Evolutionary conservation across 257 asterid species (phyloP), one percentile per base, ranked within the genome.

Genomic region (Solanum appendiculatum): DNA sequence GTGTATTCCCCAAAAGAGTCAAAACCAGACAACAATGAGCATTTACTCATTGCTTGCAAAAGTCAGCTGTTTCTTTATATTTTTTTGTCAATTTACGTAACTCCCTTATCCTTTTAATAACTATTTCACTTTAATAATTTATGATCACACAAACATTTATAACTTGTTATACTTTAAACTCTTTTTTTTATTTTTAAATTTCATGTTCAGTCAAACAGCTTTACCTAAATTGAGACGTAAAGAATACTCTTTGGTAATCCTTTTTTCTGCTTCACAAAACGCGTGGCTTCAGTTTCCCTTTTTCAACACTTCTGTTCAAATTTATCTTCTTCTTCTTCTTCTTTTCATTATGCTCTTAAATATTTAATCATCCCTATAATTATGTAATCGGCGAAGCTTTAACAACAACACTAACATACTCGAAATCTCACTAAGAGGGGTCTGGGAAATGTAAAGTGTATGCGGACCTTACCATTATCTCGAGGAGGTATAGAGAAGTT

Each of bases 21-120:
- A 93, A 94, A 90, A 85, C 66, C 81, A 87, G 93, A 73, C 95
- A 94, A 92, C 96, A 90, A 89, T 86, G 83, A 87, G 93, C 96
- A 93, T 91, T 94, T 91, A 94, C 93, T 93, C 95, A 7, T 74
- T 91, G 91, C 75, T 92, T 91, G 87, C 90, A 88, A 93, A 91
- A 94, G 85, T n/a, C 84, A 72, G 90, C 92, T 92, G 89, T 89
- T 90, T 91, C 81, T 37, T 83, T 83, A 60, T 51, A 51, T n/a
- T n/a, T n/a, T n/a, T n/a, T n/a, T n/a, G 18, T 34, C 8, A 9
- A 8, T 33, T 69, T 69, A 69, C 25, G 14, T 33, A 15, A 66
- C 9, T 1, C 23, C 3, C 23, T 29, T 14, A 12, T 66, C 73
- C 9, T 27, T 66, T 27, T 25, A n/a, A 63, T 63, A 2, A 11